Evolutionary conservation across 2,329 filamentous ascomycete species (phyloP).

Genomic region (Arthrobotrys pseudoclavata): DNA sequence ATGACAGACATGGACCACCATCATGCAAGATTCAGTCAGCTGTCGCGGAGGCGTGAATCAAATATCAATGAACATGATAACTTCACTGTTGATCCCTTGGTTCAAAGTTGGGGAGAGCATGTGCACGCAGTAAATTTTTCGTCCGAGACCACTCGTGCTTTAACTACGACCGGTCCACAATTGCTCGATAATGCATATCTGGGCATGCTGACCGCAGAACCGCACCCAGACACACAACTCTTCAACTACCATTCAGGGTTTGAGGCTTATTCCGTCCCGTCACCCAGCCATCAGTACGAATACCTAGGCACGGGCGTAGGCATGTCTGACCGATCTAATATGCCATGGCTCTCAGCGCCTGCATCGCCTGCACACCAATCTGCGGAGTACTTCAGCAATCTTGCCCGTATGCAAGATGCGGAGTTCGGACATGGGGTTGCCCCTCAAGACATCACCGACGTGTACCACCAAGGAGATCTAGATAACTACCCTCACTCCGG

Average conservation of each 20-base stretch:
- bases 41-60: constrained; percentile 57
- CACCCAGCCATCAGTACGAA: constrained; percentile 60
- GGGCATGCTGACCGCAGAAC: constrained; percentile 60
- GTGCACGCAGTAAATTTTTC: constrained; percentile 48
- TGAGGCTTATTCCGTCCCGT: constrained; percentile 59
- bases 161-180: constrained; percentile 58
- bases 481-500: constrained; percentile 58
- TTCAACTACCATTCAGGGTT: constrained; percentile 59
- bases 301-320: constrained; percentile 57
- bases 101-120: constrained; percentile 56
- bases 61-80: constrained; percentile 58
- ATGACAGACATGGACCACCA: constrained; percentile 58
- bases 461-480: constrained; percentile 59
- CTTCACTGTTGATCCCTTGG: constrained; percentile 57
- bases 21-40: constrained; percentile 59
- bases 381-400: constrained; percentile 57
- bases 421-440: constrained; percentile 59
- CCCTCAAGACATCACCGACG: constrained; percentile 59
- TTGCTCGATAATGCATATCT: constrained; percentile 60
- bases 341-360: constrained; percentile 60
- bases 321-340: constrained; percentile 60
- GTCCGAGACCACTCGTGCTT: constrained; percentile 56
- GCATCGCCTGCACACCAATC: constrained; percentile 59
- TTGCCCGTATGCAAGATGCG: constrained; percentile 59
- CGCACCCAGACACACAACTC: constrained; percentile 59